Percentiles rank a stretch among this genome's conserved stretches.
phyloP scores from a whole-genome alignment of 202 grass and related monocot species.

The Saccharum hybrid region DNA sequence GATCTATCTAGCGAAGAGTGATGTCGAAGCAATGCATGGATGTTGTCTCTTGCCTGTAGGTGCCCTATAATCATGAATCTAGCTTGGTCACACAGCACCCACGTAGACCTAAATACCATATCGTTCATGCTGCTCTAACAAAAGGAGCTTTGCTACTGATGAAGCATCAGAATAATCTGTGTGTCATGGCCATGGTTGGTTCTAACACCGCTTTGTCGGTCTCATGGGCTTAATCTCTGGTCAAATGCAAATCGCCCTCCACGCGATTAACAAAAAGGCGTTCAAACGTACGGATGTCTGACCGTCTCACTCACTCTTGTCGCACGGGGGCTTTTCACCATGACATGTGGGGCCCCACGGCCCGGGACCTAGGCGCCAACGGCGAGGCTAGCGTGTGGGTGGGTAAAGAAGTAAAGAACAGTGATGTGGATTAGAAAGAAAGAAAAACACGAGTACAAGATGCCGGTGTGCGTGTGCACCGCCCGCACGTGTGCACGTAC shows the following conservation, averaged over 20 bases:
- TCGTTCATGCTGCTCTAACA: not conserved
- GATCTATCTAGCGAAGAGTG: constrained; percentile 8
- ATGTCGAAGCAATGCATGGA: constrained; percentile 51
- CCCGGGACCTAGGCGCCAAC: not conserved
- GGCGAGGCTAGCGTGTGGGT: not conserved
- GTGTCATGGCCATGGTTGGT: constrained; percentile 18
- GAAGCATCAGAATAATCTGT: constrained; percentile 36
- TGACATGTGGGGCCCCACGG: not conserved
- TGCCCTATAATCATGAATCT: constrained; percentile 35
- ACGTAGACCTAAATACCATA: constrained; percentile 26
- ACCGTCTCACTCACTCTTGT: not conserved
- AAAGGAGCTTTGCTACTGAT: constrained; percentile 19
- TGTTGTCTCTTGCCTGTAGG: constrained; percentile 45
- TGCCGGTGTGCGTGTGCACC: constrained; percentile 43
- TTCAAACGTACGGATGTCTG: constrained; percentile 20
- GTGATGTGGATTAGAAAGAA: not conserved
- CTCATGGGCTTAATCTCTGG: constrained; percentile 48
- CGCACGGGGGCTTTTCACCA: too few relatives aligned
- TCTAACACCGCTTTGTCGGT: constrained; percentile 76
- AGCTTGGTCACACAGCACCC: constrained; percentile 32
- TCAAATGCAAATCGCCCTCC: constrained; percentile 51
- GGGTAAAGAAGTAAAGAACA: not conserved
- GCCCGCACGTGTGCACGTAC: constrained; percentile 78
- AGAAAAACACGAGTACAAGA: not conserved
- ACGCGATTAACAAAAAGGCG: constrained; percentile 2